Conservation (phyloP, 129 eudicot species). For the Pseudognaphalium luteoalbum region DNA sequence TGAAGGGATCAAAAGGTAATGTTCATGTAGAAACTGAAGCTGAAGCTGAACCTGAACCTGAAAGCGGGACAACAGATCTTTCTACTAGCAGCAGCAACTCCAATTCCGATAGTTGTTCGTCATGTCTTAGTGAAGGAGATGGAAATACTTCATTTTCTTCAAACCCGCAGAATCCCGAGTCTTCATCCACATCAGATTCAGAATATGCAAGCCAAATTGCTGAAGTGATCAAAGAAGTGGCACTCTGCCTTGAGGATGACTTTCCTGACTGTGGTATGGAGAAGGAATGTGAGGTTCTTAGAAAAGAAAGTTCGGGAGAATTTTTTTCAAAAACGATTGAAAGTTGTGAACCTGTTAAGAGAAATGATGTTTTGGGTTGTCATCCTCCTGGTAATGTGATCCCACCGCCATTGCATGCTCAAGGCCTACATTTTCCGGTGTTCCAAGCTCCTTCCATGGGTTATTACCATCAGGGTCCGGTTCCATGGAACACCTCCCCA, state of each 20-base stretch:
- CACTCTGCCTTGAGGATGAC: slow-evolving; percentile 37
- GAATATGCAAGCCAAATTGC: slow-evolving; percentile 66
- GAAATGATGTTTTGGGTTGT: slow-evolving; percentile 28
- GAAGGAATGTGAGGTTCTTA: slow-evolving; percentile 4
- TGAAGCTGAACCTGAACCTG: slow-evolving; percentile 22
- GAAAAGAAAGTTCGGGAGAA: slow-evolving; percentile 17
- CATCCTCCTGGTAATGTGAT: slow-evolving; percentile 44
- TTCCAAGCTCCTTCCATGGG: slow-evolving; percentile 66
- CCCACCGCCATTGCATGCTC: slow-evolving; percentile 55
- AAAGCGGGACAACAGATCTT: slow-evolving; percentile 44
- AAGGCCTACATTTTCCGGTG: slow-evolving; percentile 56
- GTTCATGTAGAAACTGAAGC: slow-evolving; percentile 23
- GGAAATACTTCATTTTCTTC: slow-evolving; percentile 61
- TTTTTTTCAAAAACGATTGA: slow-evolving; percentile 29
- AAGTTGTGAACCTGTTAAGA: slow-evolving; percentile 32
- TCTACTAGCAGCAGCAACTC: slow-evolving; percentile 51
- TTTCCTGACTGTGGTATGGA: slow-evolving; percentile 20
- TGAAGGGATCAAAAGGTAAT: slow-evolving; percentile 30
- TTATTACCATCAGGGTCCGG: slow-evolving; percentile 56
- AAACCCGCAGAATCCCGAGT: slow-evolving; percentile 61
- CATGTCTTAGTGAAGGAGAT: slow-evolving; percentile 91
- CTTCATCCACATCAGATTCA: slow-evolving; percentile 74
- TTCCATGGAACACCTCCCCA: slow-evolving; percentile 63
- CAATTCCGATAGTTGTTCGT: slow-evolving; percentile 79
- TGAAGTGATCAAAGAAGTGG: slow-evolving; percentile 57